These are phyloP conservation scores for Pseudogymnoascus sp. DNA, from an alignment of 2,329 filamentous ascomycete species.

Conservation along the genomic window DNA sequence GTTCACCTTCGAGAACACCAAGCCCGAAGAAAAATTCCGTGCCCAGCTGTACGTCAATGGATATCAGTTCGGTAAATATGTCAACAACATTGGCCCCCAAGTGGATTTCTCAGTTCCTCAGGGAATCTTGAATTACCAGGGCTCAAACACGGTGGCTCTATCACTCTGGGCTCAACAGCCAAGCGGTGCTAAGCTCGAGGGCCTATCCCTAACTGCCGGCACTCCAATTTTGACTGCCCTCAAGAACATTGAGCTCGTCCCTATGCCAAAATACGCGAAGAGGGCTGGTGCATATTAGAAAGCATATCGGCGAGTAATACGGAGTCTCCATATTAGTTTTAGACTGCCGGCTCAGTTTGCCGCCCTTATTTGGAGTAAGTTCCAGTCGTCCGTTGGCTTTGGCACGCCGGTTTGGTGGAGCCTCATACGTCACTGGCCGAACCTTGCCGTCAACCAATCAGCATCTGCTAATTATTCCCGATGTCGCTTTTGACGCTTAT, in stretches of 20 bases:
- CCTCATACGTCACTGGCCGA: neutral
- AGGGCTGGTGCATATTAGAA: neutral
- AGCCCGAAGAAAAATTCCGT: slow-evolving; percentile 31
- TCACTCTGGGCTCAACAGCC: slow-evolving; percentile 52
- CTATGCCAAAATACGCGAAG: neutral
- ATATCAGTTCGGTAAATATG: slow-evolving; percentile 54
- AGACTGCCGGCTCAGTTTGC: neutral
- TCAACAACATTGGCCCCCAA: slow-evolving; percentile 66
- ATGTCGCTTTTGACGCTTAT: slow-evolving; percentile 6
- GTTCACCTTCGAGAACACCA: slow-evolving; percentile 30
- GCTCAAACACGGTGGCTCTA: slow-evolving; percentile 58
- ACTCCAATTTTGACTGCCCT: neutral
- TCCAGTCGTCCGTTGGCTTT: neutral
- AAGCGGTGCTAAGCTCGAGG: slow-evolving; percentile 12
- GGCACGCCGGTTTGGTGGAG: neutral
- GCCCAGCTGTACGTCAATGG: slow-evolving; percentile 63
- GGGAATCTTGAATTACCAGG: slow-evolving; percentile 59
- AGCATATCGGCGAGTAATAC: neutral
- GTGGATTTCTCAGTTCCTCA: slow-evolving; percentile 61
- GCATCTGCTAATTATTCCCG: neutral
- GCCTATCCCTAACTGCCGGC: slow-evolving; percentile 1
- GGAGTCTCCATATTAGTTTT: neutral
- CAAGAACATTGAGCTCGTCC: neutral
- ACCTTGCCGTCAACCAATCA: slow-evolving; percentile 2
- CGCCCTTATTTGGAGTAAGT: neutral